Conservation (phyloP, 1,284 basidiomycete genomes). For the Erythrobasidium hasegawianum region DNA sequence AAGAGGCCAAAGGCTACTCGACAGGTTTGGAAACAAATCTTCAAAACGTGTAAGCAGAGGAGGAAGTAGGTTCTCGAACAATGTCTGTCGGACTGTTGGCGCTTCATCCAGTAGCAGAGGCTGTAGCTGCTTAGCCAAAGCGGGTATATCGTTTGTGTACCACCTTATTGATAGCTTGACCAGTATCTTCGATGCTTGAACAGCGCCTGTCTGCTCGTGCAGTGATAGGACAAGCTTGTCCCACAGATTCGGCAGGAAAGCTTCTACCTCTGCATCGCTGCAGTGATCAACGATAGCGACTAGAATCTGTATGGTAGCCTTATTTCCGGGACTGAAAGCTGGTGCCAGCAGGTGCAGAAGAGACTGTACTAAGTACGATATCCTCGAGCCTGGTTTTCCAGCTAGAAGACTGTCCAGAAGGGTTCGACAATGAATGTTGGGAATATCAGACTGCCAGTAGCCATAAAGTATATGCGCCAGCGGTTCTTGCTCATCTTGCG, state of each 20-base stretch:
- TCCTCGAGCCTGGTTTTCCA: background rate
- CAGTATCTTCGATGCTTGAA: conserved; percentile 14
- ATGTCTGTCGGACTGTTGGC: conserved; percentile 1
- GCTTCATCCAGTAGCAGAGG: conserved; percentile 13
- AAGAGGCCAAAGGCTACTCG: conserved; percentile 4
- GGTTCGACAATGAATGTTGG: conserved; percentile 14
- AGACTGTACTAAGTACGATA: background rate
- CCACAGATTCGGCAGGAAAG: conserved; percentile 15
- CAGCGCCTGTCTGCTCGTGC: conserved; percentile 16
- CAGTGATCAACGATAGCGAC: conserved; percentile 9
- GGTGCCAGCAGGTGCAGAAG: conserved; percentile 14
- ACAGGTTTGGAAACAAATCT: background rate
- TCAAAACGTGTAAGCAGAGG: conserved; percentile 10
- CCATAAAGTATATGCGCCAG: conserved; percentile 12
- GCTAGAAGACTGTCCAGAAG: conserved; percentile 17
- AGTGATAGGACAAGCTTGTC: conserved; percentile 17
- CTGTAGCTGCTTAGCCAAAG: background rate
- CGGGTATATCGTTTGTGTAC: background rate
- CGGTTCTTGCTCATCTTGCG: conserved; percentile 1
- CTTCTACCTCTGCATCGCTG: background rate
- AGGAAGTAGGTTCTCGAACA: conserved; percentile 24
- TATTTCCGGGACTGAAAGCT: conserved; percentile 18
- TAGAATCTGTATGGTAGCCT: conserved; percentile 25
- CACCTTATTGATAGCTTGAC: conserved; percentile 5
- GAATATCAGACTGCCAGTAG: conserved; percentile 11